Base-by-base conservation (phyloP, 352 stramenopile genomes). In the Globisporangium cylindrosporum region DNA sequence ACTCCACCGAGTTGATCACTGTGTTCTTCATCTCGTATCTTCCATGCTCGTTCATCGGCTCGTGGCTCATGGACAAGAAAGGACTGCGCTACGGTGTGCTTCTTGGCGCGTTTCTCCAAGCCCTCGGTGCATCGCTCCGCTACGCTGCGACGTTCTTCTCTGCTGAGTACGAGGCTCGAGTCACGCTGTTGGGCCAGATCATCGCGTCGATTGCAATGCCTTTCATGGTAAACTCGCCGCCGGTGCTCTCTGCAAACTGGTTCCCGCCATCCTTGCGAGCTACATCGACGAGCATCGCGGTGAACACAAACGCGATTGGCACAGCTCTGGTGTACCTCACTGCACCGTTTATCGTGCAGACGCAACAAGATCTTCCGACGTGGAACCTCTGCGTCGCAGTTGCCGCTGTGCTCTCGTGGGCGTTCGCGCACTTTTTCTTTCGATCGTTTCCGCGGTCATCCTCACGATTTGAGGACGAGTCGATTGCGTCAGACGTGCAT, bases 181-280 rank as follows among this genome's bases (percentile, higher is more conserved):
- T 84, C 49, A 87, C 82, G 1, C 27, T 89, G n/a, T 3, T 82
- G 1, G 84, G 84, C 22, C 84, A 92, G 55, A 77, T 84, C 49
- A 34, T 92, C 36, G 81, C 84, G 29, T 87, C 84, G 0, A 64
- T 86, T 9, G 84, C 84, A 1, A 90, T 90, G 82, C 84, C 84
- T 10, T 92, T 92, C 68, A 92, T 92, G 84, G 81, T 92, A 20
- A 92, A 92, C 59, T 92, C 84, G 14, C 81, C 84, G 5, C 78
- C 84, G 0, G 80, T 90, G n/a, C 67, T 92, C 4, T 90, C 81
- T 1, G 81, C 80, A 15, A 87, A 90, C 54, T 92, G 84, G 84
- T 92, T 90, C 60, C 80, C 81, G 18, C 72, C 81, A 25, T 86
- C 76, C 1, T 76, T 88, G 58, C 80, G 84, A 43, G 80, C 84